phyloP scores from a whole-genome alignment of 2,329 filamentous ascomycete species.

The Onygena corvina region DNA sequence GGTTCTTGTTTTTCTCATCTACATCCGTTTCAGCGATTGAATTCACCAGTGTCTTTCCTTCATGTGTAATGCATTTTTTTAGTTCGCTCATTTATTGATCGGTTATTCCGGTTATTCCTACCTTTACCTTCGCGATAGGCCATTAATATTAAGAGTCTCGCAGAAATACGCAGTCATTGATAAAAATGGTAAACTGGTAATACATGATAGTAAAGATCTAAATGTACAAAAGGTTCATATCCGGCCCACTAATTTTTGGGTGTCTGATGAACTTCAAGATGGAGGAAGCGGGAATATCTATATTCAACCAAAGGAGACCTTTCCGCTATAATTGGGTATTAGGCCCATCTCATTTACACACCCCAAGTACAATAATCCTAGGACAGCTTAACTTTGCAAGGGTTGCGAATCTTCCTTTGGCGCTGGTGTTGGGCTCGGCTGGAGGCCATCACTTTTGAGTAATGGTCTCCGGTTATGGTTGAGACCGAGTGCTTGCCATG shows the following conservation, averaged over 20 bases:
- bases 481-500: conserved; percentile 35
- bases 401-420: not conserved
- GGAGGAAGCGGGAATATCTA: no score
- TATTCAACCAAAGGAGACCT: no score
- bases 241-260: not conserved
- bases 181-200: not conserved
- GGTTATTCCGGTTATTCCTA: not conserved
- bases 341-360: not conserved
- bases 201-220: conserved; percentile 5
- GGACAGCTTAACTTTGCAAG: not conserved
- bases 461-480: conserved; percentile 27
- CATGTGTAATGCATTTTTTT: conserved; percentile 6
- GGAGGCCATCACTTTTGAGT: conserved; percentile 3
- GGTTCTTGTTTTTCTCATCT: not conserved
- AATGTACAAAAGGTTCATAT: not conserved
- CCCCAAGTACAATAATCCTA: not conserved
- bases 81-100: no score
- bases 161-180: not conserved
- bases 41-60: not conserved
- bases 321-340: no score
- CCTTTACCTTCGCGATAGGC: not conserved
- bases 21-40: not conserved
- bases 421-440: not conserved
- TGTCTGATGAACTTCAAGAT: no score
- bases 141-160: not conserved